Base-by-base conservation (phyloP, 257 asterid species). In the Gentiana macrophylla region DNA sequence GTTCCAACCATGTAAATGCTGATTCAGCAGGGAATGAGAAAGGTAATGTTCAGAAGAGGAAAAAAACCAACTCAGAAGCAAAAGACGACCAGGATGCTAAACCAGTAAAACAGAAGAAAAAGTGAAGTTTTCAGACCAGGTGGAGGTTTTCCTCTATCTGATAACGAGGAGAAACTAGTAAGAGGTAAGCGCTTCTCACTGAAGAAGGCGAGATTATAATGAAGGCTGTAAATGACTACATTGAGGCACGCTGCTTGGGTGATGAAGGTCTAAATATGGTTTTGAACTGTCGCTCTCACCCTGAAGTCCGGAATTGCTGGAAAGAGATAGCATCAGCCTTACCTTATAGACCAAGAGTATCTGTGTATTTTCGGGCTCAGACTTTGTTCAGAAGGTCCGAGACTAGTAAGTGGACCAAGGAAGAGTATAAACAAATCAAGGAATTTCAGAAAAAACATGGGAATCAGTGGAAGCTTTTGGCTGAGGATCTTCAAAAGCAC, bases 291-390 rank as follows among this genome's bases (percentile, higher is more conserved):
- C 37, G 9, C 4, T 52, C 62, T 15, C 33, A 66, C 48, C 69
- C 62, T 32, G 45, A 71, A 66, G 13, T 57, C 8, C 36, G 12
- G 33, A 52, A 62, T 6, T 71, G 72, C 70, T 71, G 76, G 76
- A 61, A 61, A 15, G 65, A 71, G 34, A 71, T 71, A 51, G 53
- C 52, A 33, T 11, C 41, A 37, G 50, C 52, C 64, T 24, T 66
- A 62, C 68, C 76, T 4, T 32, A 57, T 50, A 53, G 76, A 52
- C 72, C 69, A 47, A 8, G 34, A 8, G 0, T 0, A 5, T 11
- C 69, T 9, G 12, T 66, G n/a, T 71, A 62, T 57, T 37, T 37
- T 46, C 76, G 72, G 52, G 76, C 72, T 35, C 76, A 71, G 8
- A 11, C 33, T 52, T 7, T 71, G 56, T 71, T 66, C 24, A 45